phyloP scores from a whole-genome alignment of 306 rosid species.

The Canavalia ensiformis region DNA sequence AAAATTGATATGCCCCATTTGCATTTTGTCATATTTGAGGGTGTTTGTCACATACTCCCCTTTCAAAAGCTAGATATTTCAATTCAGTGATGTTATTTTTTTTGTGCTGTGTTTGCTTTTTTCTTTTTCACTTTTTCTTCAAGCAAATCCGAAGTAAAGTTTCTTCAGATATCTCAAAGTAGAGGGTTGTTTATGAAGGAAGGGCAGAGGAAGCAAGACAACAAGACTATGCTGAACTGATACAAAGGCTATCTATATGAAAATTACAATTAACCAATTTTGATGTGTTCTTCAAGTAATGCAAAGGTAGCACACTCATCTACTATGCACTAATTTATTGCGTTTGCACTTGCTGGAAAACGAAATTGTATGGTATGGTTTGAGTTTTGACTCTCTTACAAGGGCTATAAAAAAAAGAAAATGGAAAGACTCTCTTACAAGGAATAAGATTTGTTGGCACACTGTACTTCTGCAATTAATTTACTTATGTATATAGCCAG shows the following conservation, averaged over 20 bases:
- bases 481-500: constrained; percentile 3
- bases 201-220: neutral
- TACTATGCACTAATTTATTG: constrained; percentile 35
- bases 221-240: neutral
- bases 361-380: constrained; percentile 35
- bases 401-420: neutral
- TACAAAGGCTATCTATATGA: constrained; percentile 1
- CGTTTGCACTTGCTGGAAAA: constrained; percentile 31
- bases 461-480: constrained; percentile 7
- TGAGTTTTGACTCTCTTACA: neutral
- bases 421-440: neutral
- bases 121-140: neutral
- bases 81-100: neutral
- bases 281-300: constrained; percentile 21
- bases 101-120: neutral
- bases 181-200: neutral
- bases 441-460: constrained; percentile 11
- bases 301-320: constrained; percentile 34
- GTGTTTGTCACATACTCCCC: neutral
- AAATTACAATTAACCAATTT: constrained; percentile 10
- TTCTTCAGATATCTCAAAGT: neutral
- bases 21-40: neutral
- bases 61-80: neutral
- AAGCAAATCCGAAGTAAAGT: neutral
- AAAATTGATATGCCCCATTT: neutral